Percentiles rank a stretch among this genome's conserved stretches.
Conservation (phyloP, 2,329 filamentous ascomycete genomes). For the Verticillium longisporum region DNA sequence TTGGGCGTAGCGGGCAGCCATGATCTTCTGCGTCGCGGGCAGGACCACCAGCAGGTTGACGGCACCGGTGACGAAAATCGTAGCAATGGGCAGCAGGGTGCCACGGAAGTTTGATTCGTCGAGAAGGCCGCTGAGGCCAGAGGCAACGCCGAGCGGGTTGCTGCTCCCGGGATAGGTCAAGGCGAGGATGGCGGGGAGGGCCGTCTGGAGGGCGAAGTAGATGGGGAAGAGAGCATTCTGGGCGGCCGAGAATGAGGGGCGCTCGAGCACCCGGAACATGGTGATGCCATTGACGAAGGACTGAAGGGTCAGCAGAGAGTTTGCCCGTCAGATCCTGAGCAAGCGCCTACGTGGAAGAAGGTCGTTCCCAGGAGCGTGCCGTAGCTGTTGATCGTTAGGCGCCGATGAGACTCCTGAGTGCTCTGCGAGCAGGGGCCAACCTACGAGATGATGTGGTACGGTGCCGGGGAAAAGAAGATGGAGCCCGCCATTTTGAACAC, state of each 20-base stretch:
- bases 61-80: constrained; percentile 64
- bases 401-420: not conserved
- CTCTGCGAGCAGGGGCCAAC: constrained; percentile 12
- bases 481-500: constrained; percentile 36
- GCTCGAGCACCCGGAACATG: constrained; percentile 69
- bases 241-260: constrained; percentile 73
- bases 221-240: constrained; percentile 78
- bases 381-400: constrained; percentile 49
- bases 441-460: constrained; percentile 72
- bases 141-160: constrained; percentile 35
- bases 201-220: constrained; percentile 82
- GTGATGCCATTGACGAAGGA: constrained; percentile 71
- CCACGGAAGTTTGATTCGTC: constrained; percentile 53
- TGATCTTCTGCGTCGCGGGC: constrained; percentile 67
- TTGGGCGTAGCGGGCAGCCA: constrained; percentile 71
- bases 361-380: constrained; percentile 81
- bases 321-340: not conserved
- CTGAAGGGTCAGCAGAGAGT: constrained; percentile 26
- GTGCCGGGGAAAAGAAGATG: constrained; percentile 55
- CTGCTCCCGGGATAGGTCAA: constrained; percentile 70
- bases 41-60: constrained; percentile 66
- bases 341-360: constrained; percentile 66
- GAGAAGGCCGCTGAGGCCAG: constrained; percentile 48
- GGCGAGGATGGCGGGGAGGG: constrained; percentile 64
- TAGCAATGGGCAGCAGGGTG: constrained; percentile 61